phyloP scores from a whole-genome alignment of 1,284 basidiomycete genomes.

The Puccinia brachypodii region DNA sequence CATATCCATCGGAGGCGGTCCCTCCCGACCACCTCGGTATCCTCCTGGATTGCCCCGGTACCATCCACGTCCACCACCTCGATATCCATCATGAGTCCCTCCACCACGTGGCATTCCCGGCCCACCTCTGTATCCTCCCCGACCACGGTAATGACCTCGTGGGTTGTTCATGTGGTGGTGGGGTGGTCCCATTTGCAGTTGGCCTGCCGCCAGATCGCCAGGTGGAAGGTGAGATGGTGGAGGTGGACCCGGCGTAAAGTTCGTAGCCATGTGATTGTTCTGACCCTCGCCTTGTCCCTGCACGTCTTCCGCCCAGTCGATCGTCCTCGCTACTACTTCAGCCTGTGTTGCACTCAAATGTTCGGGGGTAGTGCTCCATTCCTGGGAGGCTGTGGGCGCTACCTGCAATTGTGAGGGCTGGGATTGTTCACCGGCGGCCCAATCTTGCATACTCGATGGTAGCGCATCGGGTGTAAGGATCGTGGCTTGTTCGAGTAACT shows the following conservation, averaged over 20 bases:
- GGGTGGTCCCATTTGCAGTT: conserved; percentile 9
- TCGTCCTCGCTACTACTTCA: conserved; percentile 40
- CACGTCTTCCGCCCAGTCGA: conserved; percentile 48
- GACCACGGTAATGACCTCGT: conserved; percentile 36
- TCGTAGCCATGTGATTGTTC: neutral
- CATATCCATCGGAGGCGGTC: conserved; percentile 27
- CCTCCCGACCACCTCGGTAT: conserved; percentile 34
- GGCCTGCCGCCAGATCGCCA: conserved; percentile 6
- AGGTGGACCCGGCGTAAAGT: conserved; percentile 1
- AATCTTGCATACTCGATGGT: neutral
- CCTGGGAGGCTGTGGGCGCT: neutral
- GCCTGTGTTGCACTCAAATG: conserved; percentile 25
- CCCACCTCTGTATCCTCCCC: conserved; percentile 41
- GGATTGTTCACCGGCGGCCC: conserved; percentile 1
- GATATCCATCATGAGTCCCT: conserved; percentile 17
- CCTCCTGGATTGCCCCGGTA: conserved; percentile 32
- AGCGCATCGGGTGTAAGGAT: conserved; percentile 7
- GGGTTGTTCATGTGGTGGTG: conserved; percentile 26
- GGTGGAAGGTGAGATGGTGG: conserved; percentile 4
- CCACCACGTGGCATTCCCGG: conserved; percentile 25
- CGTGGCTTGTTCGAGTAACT: conserved; percentile 36
- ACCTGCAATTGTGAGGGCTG: neutral
- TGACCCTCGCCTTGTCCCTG: conserved; percentile 21
- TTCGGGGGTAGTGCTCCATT: conserved; percentile 30
- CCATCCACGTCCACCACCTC: conserved; percentile 40